Conservation (phyloP, 352 stramenopile species). For the Phytophthora megakarya region DNA sequence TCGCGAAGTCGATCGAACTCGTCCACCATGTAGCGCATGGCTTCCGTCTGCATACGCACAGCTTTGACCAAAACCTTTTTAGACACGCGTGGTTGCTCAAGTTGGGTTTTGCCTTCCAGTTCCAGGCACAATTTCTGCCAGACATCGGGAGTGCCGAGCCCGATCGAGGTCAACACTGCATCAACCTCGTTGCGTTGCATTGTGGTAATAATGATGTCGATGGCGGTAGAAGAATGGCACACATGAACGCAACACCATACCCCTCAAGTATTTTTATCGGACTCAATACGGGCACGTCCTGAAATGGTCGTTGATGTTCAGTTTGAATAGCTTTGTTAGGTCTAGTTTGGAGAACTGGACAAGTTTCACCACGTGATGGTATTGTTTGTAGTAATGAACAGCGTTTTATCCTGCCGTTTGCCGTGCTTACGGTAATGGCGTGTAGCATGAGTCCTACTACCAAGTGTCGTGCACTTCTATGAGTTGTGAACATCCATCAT, state of each 20-base stretch:
- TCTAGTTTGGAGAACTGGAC: slow-evolving; percentile 10
- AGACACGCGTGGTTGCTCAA: slow-evolving; percentile 79
- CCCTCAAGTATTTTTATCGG: slow-evolving; percentile 37
- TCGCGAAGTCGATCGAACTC: slow-evolving; percentile 81
- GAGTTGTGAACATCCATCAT: no score
- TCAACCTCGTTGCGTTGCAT: slow-evolving; percentile 90
- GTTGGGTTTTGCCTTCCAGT: slow-evolving; percentile 77
- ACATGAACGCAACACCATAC: not conserved
- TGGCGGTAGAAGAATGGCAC: slow-evolving; percentile 14
- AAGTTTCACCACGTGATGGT: slow-evolving; percentile 8
- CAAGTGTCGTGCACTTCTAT: no score
- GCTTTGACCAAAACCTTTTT: slow-evolving; percentile 87
- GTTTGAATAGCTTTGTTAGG: not conserved
- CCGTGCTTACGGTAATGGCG: no score
- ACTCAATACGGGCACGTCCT: slow-evolving; percentile 3
- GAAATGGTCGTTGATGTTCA: slow-evolving; percentile 20
- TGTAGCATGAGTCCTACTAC: no score
- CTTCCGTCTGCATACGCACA: slow-evolving; percentile 81
- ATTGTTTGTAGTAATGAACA: no score
- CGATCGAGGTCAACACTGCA: slow-evolving; percentile 59
- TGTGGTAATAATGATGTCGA: not conserved
- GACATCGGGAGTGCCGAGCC: slow-evolving; percentile 74
- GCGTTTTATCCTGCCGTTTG: no score
- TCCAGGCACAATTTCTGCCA: slow-evolving; percentile 82
- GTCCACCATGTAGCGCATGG: slow-evolving; percentile 84